These are phyloP conservation scores for Alternaria dauci DNA, from an alignment of 2,329 filamentous ascomycete genomes.

Conservation along the genomic window DNA sequence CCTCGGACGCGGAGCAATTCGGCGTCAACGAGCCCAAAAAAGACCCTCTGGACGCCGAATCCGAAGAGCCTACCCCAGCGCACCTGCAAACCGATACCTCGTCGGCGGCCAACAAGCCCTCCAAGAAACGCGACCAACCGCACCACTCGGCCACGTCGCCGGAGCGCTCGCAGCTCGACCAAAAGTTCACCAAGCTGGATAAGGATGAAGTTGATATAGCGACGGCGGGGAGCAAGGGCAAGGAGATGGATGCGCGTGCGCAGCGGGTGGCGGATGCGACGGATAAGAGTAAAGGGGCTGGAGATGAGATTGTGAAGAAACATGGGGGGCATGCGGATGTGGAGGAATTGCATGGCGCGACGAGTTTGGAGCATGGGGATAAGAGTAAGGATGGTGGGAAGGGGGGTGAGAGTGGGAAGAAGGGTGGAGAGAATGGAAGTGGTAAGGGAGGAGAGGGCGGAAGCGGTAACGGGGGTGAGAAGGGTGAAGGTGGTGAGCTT, in stretches of 20 bases:
- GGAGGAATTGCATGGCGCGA: constrained; percentile 17
- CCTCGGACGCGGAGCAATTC: constrained; percentile 12
- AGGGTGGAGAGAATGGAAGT: background rate
- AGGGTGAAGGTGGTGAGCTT: background rate
- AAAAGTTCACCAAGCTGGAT: constrained; percentile 20
- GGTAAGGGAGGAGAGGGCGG: background rate
- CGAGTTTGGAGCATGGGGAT: constrained; percentile 1
- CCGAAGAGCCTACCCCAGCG: background rate
- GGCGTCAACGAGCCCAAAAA: constrained; percentile 16
- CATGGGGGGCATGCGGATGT: constrained; percentile 18
- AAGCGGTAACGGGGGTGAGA: background rate
- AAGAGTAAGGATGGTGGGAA: background rate
- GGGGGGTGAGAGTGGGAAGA: background rate
- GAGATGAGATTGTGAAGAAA: constrained; percentile 3
- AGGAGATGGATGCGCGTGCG: constrained; percentile 4
- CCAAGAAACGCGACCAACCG: constrained; percentile 7
- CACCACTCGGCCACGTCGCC: constrained; percentile 1
- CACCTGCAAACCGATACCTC: background rate
- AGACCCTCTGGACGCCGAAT: background rate
- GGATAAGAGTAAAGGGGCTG: constrained; percentile 1
- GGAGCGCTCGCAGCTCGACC: constrained; percentile 5
- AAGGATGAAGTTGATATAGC: constrained; percentile 14
- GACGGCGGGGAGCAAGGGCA: background rate
- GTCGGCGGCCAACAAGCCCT: background rate
- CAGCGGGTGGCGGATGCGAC: constrained; percentile 8